These are phyloP conservation scores for Polytolypa hystricis DNA, from an alignment of 2,329 filamentous ascomycete species.

Conservation along the genomic window DNA sequence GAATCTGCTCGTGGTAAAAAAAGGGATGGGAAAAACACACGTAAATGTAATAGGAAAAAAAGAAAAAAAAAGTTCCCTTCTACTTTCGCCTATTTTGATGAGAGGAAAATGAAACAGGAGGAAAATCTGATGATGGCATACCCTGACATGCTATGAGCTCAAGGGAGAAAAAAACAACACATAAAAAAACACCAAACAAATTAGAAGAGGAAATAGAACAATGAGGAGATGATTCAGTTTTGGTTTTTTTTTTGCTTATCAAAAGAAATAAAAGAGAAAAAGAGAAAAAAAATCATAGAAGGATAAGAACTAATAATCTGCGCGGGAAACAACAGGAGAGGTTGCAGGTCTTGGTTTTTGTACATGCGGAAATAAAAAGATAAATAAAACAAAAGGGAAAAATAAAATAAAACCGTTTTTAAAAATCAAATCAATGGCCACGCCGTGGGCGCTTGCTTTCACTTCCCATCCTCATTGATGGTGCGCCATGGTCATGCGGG, in stretches of 20 bases:
- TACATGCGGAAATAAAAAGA: too few species aligned
- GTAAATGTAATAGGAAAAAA: conserved; percentile 50
- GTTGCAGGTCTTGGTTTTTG: too few species aligned
- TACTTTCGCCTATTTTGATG: not conserved
- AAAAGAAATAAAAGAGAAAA: not conserved
- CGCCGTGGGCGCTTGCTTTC: conserved; percentile 18
- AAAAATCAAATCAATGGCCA: conserved; percentile 8
- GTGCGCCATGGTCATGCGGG: too few species aligned
- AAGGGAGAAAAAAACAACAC: too few species aligned
- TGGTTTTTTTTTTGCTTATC: too few species aligned
- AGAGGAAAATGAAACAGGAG: not conserved
- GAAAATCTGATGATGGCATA: not conserved
- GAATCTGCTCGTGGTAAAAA: too few species aligned
- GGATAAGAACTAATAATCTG: conserved; percentile 2
- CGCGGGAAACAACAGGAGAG: not conserved
- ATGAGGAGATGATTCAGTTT: too few species aligned
- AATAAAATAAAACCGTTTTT: not conserved
- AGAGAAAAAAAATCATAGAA: conserved; percentile 12
- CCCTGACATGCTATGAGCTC: too few species aligned
- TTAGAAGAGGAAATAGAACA: too few species aligned
- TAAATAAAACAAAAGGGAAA: too few species aligned
- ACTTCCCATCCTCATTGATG: conserved; percentile 10
- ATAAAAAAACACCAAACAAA: too few species aligned
- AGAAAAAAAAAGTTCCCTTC: conserved; percentile 19
- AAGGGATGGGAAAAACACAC: too few species aligned